A percentile compares a stretch with the other conserved stretches of the same genome.
Conservation (phyloP, 225 moss, liverwort and hornwort species). For the Neckera pumila region DNA sequence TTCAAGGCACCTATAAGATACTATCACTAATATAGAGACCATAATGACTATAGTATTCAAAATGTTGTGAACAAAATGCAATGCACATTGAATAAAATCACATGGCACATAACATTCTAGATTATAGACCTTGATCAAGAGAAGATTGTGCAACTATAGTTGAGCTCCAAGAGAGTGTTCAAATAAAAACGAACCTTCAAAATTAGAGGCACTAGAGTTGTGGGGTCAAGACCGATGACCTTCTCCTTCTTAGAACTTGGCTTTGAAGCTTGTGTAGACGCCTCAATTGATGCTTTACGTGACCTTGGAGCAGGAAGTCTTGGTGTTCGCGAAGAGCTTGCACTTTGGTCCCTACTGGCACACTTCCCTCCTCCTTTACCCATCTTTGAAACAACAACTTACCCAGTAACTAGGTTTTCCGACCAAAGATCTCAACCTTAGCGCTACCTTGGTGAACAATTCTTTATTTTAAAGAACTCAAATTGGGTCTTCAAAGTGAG, state of each 20-base stretch:
- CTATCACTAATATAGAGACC: not conserved
- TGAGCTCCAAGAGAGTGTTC: not conserved
- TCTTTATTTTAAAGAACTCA: not conserved
- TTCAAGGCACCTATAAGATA: not conserved
- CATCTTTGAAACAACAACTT: conserved; percentile 12
- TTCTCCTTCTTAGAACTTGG: conserved; percentile 2
- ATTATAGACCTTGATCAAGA: not conserved
- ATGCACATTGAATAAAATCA: not conserved
- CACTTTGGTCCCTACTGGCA: conserved; percentile 42
- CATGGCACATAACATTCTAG: not conserved
- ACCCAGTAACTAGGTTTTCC: not conserved
- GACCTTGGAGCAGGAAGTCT: conserved; percentile 19
- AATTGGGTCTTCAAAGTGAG: not conserved
- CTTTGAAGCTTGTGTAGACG: not conserved
- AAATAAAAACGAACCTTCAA: conserved; percentile 21
- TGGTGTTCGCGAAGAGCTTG: conserved; percentile 22
- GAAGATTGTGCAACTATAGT: not conserved
- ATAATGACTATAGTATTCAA: not conserved
- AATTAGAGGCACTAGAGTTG: conserved; percentile 23
- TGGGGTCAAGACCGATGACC: not conserved
- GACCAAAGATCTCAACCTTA: not conserved
- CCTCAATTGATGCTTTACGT: not conserved
- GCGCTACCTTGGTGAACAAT: not conserved
- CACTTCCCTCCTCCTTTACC: conserved; percentile 58
- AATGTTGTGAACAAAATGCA: not conserved